phyloP scores from a whole-genome alignment of 202 grass and related monocot species.

The Zoysia matrella region DNA sequence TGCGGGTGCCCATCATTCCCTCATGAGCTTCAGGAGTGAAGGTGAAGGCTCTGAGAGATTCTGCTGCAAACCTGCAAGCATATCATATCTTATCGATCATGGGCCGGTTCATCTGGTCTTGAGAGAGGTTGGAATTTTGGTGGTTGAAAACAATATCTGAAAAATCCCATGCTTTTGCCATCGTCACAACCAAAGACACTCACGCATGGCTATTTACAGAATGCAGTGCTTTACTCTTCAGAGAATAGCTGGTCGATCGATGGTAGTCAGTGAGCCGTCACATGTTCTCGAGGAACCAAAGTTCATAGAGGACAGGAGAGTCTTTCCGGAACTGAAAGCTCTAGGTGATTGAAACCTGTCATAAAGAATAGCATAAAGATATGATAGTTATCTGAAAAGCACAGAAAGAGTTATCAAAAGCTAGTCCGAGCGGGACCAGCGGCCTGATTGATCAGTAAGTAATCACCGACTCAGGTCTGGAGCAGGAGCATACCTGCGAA shows the following conservation, averaged over 20 bases:
- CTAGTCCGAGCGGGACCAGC: neutral
- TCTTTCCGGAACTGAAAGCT: slow-evolving; percentile 18
- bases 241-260: neutral
- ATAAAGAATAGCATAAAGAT: slow-evolving; percentile 29
- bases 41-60: slow-evolving; percentile 32
- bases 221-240: neutral
- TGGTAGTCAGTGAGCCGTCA: neutral
- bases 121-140: neutral
- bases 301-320: neutral
- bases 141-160: neutral
- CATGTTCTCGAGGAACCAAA: slow-evolving; percentile 7
- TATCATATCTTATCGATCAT: too few species aligned
- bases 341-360: neutral
- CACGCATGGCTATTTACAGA: neutral
- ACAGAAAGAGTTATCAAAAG: neutral
- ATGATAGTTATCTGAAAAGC: slow-evolving; percentile 24
- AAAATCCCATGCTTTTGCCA: neutral
- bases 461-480: neutral
- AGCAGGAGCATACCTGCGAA: neutral
- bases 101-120: neutral
- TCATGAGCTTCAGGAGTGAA: slow-evolving; percentile 35
- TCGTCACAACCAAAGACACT: neutral
- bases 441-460: too few species aligned
- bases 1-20: slow-evolving; percentile 38
- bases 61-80: slow-evolving; percentile 15